Conservation (phyloP, 2,329 filamentous ascomycete genomes). For the Penicillium verrucosum region DNA sequence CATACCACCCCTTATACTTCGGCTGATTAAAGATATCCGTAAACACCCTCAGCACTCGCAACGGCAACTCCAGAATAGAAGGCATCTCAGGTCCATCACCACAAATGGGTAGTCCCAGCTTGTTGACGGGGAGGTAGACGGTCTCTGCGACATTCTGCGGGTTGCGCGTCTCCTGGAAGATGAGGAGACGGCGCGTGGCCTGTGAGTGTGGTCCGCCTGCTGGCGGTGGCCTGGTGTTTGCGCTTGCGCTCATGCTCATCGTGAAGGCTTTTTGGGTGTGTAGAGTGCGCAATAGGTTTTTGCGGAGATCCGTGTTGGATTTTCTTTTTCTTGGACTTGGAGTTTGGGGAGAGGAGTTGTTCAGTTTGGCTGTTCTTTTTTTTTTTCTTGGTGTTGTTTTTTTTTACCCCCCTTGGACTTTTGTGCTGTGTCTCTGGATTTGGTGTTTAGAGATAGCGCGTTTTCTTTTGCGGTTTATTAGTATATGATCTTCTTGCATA, state of each 20-base stretch:
- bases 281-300: not conserved
- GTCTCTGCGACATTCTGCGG: conserved; percentile 28
- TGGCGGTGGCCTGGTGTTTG: conserved; percentile 11
- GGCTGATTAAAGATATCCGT: conserved; percentile 40
- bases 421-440: not conserved
- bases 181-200: conserved; percentile 30
- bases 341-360: not conserved
- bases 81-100: conserved; percentile 33
- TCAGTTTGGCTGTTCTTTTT: conserved; percentile 2
- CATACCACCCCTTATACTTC: conserved; percentile 40
- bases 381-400: not conserved
- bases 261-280: not conserved
- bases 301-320: conserved; percentile 1
- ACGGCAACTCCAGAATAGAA: conserved; percentile 35
- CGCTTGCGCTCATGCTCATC: conserved; percentile 6
- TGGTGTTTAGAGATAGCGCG: not conserved
- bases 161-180: conserved; percentile 39
- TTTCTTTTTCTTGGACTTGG: conserved; percentile 1
- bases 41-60: conserved; percentile 35
- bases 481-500: not conserved
- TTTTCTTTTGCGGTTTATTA: not conserved
- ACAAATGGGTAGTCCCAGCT: conserved; percentile 36
- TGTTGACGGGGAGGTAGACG: conserved; percentile 36
- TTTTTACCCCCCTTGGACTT: not conserved
- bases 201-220: not conserved